Evolutionary conservation across 495 filamentous ascomycete genomes (phyloP).

Genomic region (Penicillium roqueforti): DNA sequence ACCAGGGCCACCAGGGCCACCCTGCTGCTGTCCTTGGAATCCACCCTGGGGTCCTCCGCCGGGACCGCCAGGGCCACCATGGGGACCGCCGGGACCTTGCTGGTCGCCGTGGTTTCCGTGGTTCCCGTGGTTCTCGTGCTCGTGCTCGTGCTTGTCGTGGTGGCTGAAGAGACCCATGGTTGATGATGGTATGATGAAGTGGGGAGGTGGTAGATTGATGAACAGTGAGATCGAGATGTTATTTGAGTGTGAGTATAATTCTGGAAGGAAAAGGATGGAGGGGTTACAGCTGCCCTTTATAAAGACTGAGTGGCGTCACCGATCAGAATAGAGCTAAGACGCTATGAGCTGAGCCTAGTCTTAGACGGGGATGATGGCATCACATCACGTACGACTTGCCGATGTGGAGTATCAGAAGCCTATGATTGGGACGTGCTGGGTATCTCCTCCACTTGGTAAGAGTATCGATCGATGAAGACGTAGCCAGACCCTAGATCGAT

Average conservation of each 20-base stretch:
- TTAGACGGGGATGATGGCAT: neutral
- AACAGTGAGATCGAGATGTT: neutral
- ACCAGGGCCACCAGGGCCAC: neutral
- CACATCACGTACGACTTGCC: constrained; percentile 2
- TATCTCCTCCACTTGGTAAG: neutral
- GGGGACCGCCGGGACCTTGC: no score
- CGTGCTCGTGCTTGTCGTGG: neutral
- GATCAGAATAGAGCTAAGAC: neutral
- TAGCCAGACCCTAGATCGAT: neutral
- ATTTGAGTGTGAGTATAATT: neutral
- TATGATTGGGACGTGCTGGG: neutral
- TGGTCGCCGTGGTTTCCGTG: neutral
- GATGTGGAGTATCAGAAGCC: neutral
- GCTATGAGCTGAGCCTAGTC: neutral
- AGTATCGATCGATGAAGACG: neutral
- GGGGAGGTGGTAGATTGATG: neutral
- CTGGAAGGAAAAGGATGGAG: neutral
- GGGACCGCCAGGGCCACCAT: no score
- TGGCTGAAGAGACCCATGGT: constrained; percentile 5
- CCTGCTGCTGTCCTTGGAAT: no score
- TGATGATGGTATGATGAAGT: neutral
- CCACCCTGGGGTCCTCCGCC: no score
- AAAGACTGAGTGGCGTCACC: neutral
- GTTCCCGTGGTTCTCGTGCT: neutral
- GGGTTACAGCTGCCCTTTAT: neutral